Conservation (phyloP, 495 filamentous ascomycete genomes). For the Aspergillus sclerotiicarbonarius region DNA sequence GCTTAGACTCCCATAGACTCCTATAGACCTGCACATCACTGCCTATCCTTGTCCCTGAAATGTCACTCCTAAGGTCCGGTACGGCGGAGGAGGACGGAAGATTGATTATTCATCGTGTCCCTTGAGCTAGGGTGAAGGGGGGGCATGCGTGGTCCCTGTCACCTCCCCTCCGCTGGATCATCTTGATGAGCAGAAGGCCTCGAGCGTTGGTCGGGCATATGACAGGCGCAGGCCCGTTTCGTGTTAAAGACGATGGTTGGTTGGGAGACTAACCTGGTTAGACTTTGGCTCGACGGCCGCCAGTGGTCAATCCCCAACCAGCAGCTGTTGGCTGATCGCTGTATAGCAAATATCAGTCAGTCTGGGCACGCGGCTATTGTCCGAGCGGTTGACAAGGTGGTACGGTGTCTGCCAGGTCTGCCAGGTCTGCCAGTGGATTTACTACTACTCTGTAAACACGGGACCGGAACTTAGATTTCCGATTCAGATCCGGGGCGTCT, state of each 20-base stretch:
- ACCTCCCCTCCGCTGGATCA: background rate
- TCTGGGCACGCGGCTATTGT: constrained; percentile 11
- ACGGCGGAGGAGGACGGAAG: background rate
- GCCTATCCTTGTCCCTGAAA: background rate
- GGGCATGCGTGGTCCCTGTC: background rate
- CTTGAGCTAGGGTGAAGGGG: background rate
- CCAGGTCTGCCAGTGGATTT: no score
- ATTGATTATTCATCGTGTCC: background rate
- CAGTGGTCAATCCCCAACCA: background rate
- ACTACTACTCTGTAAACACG: no score
- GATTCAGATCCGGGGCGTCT: background rate
- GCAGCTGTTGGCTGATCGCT: constrained; percentile 5
- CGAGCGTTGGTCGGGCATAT: background rate
- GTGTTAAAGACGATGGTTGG: background rate
- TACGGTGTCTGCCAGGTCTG: background rate
- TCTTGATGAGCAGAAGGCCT: background rate
- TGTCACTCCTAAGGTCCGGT: background rate
- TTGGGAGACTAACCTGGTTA: background rate
- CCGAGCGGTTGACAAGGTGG: background rate
- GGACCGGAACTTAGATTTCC: background rate
- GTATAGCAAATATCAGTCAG: background rate
- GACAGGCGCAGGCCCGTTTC: background rate
- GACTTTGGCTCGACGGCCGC: background rate
- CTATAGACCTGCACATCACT: constrained; percentile 8
- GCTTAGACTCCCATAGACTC: background rate